Evolutionary conservation across 192 early-diverging fungal species (phyloP), one percentile per base, ranked within the genome.

Genomic region (Backusella australiensis): DNA sequence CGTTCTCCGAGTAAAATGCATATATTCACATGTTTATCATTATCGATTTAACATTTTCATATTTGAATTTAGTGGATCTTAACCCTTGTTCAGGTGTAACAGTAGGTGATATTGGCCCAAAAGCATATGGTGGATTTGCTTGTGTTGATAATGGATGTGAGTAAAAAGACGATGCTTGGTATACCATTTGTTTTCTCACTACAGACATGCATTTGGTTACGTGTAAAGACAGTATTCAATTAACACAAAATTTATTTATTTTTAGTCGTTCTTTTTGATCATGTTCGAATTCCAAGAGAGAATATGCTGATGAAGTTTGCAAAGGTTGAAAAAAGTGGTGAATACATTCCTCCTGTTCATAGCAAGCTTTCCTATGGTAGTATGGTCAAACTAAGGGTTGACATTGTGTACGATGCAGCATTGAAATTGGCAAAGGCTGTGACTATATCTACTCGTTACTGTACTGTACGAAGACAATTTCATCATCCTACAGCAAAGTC

Each of bases 71-170:
- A 9, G 82, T 85, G 74, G 86, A 88, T 74, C 94, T 93, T 82
- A 83, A 77, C 59, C 90, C 91, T 66, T 79, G 93, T 63, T 83
- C 88, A 26, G 92, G 92, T 36, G 88, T 96, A 65, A 89, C 86
- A 8, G 91, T 93, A 19, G 91, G 92, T n/a, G 93, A 96, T 66
- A 88, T 96, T 81, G 94, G 94, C 1, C 90, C 92, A 42, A 96
- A 96, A 84, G 87, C 82, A 6, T 85, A 83, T 67, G 84, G 80
- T 32, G 82, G 87, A 23, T 93, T 92, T 82, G 86, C 91, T 46
- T 78, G 86, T 21, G 90, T 94, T 68, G 94, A 96, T 83, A 94
- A 94, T 73, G 94, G 93, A 63, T 94, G 91, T 86, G 85, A 81
- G 82, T 71, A 19, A 26, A 32, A 34, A 17, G 53, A 41, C 17